Conservation (phyloP, 2,329 filamentous ascomycete species). For the Stenocarpella maydis region DNA sequence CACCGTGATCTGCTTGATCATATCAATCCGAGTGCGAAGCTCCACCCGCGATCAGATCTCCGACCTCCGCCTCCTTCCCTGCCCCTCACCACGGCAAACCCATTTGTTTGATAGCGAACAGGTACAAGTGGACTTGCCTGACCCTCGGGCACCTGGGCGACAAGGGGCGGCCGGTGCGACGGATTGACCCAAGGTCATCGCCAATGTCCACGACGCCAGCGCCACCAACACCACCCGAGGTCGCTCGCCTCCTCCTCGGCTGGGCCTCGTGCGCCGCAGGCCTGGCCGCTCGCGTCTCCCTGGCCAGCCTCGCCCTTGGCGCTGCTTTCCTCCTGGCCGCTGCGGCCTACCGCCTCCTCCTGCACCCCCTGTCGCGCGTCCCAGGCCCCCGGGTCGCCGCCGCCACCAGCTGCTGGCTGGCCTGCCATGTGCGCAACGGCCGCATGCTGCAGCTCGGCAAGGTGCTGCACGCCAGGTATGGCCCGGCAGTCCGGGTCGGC, state of each 20-base stretch:
- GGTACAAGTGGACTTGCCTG: too few species aligned
- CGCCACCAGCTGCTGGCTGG: constrained; percentile 58
- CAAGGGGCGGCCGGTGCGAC: neutral
- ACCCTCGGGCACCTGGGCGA: neutral
- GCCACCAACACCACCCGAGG: neutral
- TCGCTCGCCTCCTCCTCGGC: neutral
- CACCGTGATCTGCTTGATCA: constrained; percentile 17
- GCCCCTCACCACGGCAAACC: neutral
- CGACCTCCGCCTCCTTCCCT: neutral
- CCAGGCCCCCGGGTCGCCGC: constrained; percentile 58
- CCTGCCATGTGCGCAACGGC: constrained; percentile 54
- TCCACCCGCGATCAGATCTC: neutral
- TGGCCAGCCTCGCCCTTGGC: neutral
- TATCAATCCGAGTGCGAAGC: constrained; percentile 5
- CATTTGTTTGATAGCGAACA: too few species aligned
- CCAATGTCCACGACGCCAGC: neutral
- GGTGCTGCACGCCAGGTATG: constrained; percentile 56
- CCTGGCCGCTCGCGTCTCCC: neutral
- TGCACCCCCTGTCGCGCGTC: constrained; percentile 54
- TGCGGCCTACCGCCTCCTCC: constrained; percentile 48
- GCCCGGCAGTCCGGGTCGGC: constrained; percentile 60
- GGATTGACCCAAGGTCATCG: neutral
- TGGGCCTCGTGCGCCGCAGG: neutral
- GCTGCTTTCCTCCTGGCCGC: constrained; percentile 3
- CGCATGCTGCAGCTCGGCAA: constrained; percentile 51